Conservation (phyloP, 805 yeast genomes). For the Deakozyma indianensis region DNA sequence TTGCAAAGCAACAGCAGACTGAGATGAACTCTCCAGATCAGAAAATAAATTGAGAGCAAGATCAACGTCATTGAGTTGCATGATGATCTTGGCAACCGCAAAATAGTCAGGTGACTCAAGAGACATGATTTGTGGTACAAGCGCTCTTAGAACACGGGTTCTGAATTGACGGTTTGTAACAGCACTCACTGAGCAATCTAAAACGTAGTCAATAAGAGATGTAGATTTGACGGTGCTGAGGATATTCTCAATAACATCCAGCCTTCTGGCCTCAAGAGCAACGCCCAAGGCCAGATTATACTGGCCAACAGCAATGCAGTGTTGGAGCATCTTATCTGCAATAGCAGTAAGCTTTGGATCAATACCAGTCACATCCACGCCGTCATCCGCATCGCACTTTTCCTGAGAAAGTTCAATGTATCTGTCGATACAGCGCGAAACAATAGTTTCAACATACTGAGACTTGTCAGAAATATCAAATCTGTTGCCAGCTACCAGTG, state of each 20-base stretch:
- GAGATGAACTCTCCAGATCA: conserved; percentile 34
- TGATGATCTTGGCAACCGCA: conserved; percentile 70
- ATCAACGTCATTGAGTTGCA: conserved; percentile 66
- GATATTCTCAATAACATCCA: conserved; percentile 60
- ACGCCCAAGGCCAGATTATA: conserved; percentile 77
- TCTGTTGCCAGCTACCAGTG: conserved; percentile 68
- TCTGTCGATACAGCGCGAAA: conserved; percentile 79
- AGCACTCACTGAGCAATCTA: conserved; percentile 51
- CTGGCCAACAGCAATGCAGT: conserved; percentile 62
- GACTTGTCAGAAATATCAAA: conserved; percentile 62
- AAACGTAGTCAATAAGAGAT: conserved; percentile 40
- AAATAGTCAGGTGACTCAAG: conserved; percentile 65
- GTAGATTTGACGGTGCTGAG: conserved; percentile 22
- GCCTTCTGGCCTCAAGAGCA: conserved; percentile 73
- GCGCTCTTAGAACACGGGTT: conserved; percentile 41
- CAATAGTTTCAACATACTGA: conserved; percentile 88
- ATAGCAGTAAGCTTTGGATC: conserved; percentile 52
- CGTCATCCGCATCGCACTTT: conserved; percentile 22
- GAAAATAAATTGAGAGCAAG: conserved; percentile 59
- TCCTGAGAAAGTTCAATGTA: conserved; percentile 55
- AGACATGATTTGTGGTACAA: conserved; percentile 45
- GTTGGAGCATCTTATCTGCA: conserved; percentile 75
- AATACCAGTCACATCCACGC: conserved; percentile 18
- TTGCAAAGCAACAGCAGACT: conserved; percentile 61
- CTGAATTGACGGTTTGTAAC: conserved; percentile 55